Percentiles rank a stretch among this genome's conserved stretches.
phyloP scores from a whole-genome alignment of 2,329 filamentous ascomycete genomes.

The Colletotrichum tamarilloi region DNA sequence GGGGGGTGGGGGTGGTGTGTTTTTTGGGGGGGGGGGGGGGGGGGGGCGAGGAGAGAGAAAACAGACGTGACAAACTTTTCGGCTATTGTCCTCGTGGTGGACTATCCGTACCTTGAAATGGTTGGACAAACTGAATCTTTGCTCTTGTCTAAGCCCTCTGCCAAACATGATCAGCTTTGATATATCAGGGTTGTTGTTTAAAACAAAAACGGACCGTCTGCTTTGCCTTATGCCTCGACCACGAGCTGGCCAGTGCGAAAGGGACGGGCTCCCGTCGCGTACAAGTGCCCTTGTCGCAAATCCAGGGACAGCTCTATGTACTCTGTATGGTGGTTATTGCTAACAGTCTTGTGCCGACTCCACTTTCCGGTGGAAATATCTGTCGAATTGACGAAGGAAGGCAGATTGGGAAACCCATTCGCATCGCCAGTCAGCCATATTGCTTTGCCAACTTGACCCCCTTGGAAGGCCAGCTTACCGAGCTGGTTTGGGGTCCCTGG shows the following conservation, averaged over 20 bases:
- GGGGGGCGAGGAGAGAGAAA: not conserved
- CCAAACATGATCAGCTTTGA: not conserved
- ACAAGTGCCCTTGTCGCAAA: not conserved
- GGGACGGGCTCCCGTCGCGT: not conserved
- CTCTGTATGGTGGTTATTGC: not conserved
- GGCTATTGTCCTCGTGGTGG: not conserved
- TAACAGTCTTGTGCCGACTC: not conserved
- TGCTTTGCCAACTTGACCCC: not conserved
- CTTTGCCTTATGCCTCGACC: not conserved
- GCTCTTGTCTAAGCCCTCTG: not conserved
- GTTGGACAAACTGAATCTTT: slow-evolving; percentile 13
- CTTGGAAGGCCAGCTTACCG: not conserved
- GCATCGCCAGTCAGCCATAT: slow-evolving; percentile 7
- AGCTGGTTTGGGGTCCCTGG: slow-evolving; percentile 13
- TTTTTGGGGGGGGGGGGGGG: too few relatives aligned
- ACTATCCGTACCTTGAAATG: not conserved
- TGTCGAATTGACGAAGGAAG: not conserved
- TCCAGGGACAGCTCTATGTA: not conserved
- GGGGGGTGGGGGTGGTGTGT: too few relatives aligned
- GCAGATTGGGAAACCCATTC: slow-evolving; percentile 24
- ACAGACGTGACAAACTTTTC: slow-evolving; percentile 2
- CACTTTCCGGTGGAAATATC: slow-evolving; percentile 1
- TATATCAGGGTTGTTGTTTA: not conserved
- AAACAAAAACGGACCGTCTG: not conserved
- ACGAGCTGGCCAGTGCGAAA: slow-evolving; percentile 2